Base-by-base conservation (phyloP, 805 yeast species). In the Suhomyces sp. region DNA sequence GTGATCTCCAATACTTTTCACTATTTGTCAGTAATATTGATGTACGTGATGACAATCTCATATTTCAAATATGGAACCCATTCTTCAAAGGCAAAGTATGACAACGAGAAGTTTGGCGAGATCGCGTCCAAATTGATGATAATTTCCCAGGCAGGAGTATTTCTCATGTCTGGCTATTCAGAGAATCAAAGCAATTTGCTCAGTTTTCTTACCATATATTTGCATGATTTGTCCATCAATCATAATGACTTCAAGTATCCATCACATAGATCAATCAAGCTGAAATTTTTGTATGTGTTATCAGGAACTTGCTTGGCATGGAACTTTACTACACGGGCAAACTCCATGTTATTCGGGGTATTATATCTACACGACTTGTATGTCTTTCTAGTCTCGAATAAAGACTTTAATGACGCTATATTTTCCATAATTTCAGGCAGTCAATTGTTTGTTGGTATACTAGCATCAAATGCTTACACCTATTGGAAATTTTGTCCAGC, bases 131-230 rank as follows among this genome's bases (percentile, higher is more conserved):
- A 77, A 3, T 60, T 87, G 13, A 85, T 80, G 54, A 65, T 84
- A 0, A 53, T 86, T n/a, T 82, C 87, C 17, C 90, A 96, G 2
- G 91, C 89, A 0, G 96, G 96, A 0, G 78, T 90, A 0, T 93
- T 91, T 62, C 71, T 89, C 40, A 75, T 86, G 0, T 79, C 84
- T 1, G 82, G 88, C 2, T 93, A 92, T 65, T 77, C 96, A 0
- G 99, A 93, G 68, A 80, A 90, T 19, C 58, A 80, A 15, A 84
- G 90, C 37, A 85, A 89, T 21, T 67, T 84, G 12, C 65, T 84
- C 41, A 73, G 87, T 29, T 82, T 86, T 43, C 6, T 66, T 1
- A 93, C 87, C 1, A 59, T 90, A 39, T 75, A 67, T 24, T 59
- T 81, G 2, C 74, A 90, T 52, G 81, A 80, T 50, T 25, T 57